Base-by-base conservation (phyloP, 1,284 basidiomycete genomes). In the Ceratobasidium papillatum region DNA sequence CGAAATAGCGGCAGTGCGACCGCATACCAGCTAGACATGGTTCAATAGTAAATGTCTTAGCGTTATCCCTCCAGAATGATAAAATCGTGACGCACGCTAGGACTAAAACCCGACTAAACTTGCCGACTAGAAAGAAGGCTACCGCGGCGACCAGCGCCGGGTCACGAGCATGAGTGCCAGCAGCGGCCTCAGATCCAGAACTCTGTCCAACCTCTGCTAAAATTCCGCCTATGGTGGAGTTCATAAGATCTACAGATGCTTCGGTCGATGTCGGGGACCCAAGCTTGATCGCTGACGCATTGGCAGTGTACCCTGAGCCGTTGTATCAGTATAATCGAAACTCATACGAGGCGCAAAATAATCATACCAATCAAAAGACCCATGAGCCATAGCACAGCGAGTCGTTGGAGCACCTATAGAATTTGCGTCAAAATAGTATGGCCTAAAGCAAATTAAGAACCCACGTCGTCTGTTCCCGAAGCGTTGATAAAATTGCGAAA, bases 271-370 rank as follows among this genome's bases (percentile, higher is more conserved):
- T 3, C 32, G 17, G 8, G 43, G 64, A n/a, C 12, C 59, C 66
- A 11, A 77, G 69, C 62, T 81, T 77, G 61, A 83, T 83, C 0
- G 81, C 80, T 17, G 80, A 80, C 8, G 83, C 83, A 74, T 83
- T 84, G 54, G 78, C 81, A 0, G 81, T 79, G 78, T 84, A 84
- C n/a, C 83, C 83, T n/a, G n/a, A n/a, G n/a, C n/a, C n/a, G n/a
- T n/a, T n/a, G n/a, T n/a, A n/a, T n/a, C n/a, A n/a, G n/a, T n/a
- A n/a, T n/a, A n/a, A n/a, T n/a, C n/a, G n/a, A n/a, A n/a, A n/a
- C n/a, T n/a, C n/a, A n/a, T n/a, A n/a, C n/a, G 27, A 45, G 36
- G n/a, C 14, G 14, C 14, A 2, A 12, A 30, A 61, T 56, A 14
- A 62, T n/a, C n/a, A n/a, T n/a, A 69, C 74, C 74, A 27, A 81